A percentile compares a stretch with the other conserved stretches of the same genome.
Evolutionary conservation across 83 land plant genomes (phyloP).

Genomic region (Isoetes engelmannii): DNA sequence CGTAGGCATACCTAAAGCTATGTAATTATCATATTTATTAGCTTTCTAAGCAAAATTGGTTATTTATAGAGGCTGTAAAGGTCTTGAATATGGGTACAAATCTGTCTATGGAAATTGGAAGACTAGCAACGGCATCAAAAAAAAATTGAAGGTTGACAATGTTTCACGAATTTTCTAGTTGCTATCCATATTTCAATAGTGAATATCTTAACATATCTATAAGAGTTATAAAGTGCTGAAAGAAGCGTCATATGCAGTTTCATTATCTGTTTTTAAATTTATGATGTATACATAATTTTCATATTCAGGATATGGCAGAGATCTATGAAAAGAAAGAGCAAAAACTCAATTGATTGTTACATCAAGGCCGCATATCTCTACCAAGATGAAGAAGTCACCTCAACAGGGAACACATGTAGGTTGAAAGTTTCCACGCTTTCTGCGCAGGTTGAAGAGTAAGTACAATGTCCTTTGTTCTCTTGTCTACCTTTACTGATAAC

Average conservation of each 20-base stretch:
- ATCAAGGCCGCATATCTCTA: conserved; percentile 38
- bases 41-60: background rate
- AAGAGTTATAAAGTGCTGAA: background rate
- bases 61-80: conserved; percentile 56
- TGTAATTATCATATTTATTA: too few species aligned
- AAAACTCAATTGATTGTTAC: conserved; percentile 29
- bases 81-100: conserved; percentile 49
- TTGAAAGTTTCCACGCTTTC: conserved; percentile 35
- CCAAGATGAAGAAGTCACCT: conserved; percentile 29
- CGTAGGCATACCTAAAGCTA: too few species aligned
- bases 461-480: background rate
- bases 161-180: background rate
- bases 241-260: background rate
- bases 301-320: conserved; percentile 32
- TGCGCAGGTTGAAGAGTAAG: conserved; percentile 34
- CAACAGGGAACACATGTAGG: conserved; percentile 35
- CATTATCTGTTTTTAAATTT: background rate
- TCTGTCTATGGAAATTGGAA: conserved; percentile 67
- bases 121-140: conserved; percentile 85
- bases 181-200: background rate
- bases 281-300: background rate
- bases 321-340: conserved; percentile 31
- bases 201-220: background rate
- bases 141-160: conserved; percentile 57
- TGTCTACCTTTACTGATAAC: background rate